Evolutionary conservation across 768 basidiomycete genomes (phyloP), one percentile per base, ranked within the genome.

Genomic region (Vishniacozyma victoriae): DNA sequence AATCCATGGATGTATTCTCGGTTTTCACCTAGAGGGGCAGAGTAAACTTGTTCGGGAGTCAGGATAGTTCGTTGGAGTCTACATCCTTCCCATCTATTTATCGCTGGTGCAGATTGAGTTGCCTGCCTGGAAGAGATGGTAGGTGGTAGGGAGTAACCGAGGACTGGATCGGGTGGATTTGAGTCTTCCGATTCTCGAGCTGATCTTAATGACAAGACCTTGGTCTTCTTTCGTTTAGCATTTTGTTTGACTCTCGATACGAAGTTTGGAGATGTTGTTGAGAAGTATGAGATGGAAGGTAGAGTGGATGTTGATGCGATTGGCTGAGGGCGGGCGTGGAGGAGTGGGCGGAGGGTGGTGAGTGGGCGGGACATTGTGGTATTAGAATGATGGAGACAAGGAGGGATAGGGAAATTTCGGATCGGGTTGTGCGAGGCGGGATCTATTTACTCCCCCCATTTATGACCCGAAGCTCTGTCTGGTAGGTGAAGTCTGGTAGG

Each of bases 181-280:
- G 78, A 74, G 36, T 79, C 75, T 48, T 38, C 40, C 11, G 41
- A 33, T 19, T 41, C 20, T 33, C 39, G 81, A 1, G 45, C 39
- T 7, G 52, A 23, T 40, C 48, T 44, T 14, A 53, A 39, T 15
- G 39, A 39, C 20, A 55, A 36, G 19, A 51, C 51, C 20, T 44
- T 46, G 11, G 40, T 20, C 44, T 51, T 50, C 12, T 44, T 42
- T 26, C 54, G 33, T 31, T 55, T 55, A 16, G 54, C 54, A 5
- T 47, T 27, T 4, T 47, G 19, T 24, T 48, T 46, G 11, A 48
- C 44, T 26, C 48, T 50, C 27, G 44, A 46, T 11, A 41, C 49
- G 14, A 26, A 23, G 5, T 33, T 16, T 2, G 24, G 22, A 16
- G 44, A 7, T 14, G 35, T 41, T 19, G 25, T 25, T 22, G 35